Conservation (phyloP, 352 stramenopile species). For the Hyaloperonospora brassicae region DNA sequence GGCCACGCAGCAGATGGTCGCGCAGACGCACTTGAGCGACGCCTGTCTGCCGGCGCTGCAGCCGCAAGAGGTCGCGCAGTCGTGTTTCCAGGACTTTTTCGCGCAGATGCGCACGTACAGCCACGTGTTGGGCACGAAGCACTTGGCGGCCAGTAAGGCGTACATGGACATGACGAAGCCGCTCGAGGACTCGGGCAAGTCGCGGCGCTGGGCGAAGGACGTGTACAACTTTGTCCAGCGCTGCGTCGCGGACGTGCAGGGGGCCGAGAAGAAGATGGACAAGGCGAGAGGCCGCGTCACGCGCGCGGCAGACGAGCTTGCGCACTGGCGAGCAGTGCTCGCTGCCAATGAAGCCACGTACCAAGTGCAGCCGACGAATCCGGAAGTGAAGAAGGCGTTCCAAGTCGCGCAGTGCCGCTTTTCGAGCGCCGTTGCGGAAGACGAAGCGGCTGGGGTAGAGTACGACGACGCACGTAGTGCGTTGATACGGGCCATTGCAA, state of each 20-base stretch:
- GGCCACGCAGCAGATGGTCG: slow-evolving; percentile 68
- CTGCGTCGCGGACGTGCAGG: slow-evolving; percentile 59
- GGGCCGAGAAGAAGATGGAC: slow-evolving; percentile 75
- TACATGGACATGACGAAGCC: slow-evolving; percentile 70
- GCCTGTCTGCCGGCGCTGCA: slow-evolving; percentile 66
- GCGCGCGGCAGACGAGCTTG: slow-evolving; percentile 55
- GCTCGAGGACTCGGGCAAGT: slow-evolving; percentile 66
- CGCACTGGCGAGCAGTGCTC: slow-evolving; percentile 68
- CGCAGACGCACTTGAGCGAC: slow-evolving; percentile 73
- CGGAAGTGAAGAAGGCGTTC: slow-evolving; percentile 61
- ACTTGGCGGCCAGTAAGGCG: slow-evolving; percentile 67
- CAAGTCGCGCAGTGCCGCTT: slow-evolving; percentile 57
- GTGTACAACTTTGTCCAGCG: slow-evolving; percentile 76
- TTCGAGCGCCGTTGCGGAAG: slow-evolving; percentile 52
- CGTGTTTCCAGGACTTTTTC: slow-evolving; percentile 74
- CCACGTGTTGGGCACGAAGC: slow-evolving; percentile 64
- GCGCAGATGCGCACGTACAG: slow-evolving; percentile 74
- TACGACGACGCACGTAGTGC: slow-evolving; percentile 49
- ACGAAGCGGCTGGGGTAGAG: slow-evolving; percentile 45
- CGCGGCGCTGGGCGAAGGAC: slow-evolving; percentile 65
- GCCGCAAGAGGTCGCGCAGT: slow-evolving; percentile 74
- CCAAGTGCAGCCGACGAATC: slow-evolving; percentile 69
- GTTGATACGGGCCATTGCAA: slow-evolving; percentile 59
- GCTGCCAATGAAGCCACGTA: slow-evolving; percentile 78
- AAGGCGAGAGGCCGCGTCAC: slow-evolving; percentile 53